Base-by-base conservation (phyloP, 192 early-diverging fungal genomes). In the Coemansia erecta region DNA sequence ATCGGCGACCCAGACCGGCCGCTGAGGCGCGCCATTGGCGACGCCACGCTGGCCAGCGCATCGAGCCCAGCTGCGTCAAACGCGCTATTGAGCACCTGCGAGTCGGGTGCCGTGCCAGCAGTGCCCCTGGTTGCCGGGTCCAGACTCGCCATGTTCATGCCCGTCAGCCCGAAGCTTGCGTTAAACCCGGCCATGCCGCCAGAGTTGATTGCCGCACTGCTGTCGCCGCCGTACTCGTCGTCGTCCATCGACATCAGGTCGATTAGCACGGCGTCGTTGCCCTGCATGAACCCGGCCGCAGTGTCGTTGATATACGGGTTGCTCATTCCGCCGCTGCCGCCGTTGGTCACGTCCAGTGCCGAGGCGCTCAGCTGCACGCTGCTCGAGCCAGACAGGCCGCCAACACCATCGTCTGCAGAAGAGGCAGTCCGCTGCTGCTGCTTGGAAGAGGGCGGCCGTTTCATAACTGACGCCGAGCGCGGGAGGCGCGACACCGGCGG, bases 131-230 rank as follows among this genome's bases (percentile, higher is more conserved):
- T 13, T 11, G 31, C 45, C 39, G 46, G 21, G 48, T 58, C 70
- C 51, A 68, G 48, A 37, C 61, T 58, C 39, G 62, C 64, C 53
- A 78, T 60, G 40, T 70, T 78, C 65, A 78, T 71, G 3, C 61
- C 75, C 5, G 69, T 67, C 53, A 67, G 42, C 22, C 76, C 74
- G 66, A 73, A 81, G 66, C 65, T 81, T 46, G 70, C 70, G 28
- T 69, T 72, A 53, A 81, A 81, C 11, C 79, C 79, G 44, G 66
- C 61, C 79, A 81, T 76, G 19, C 79, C 79, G 21, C 73, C 70
- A 31, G 69, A 63, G 50, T 68, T 58, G 49, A 71, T 62, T 14
- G 52, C 69, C 23, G 66, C 50, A 40, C 41, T 47, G 56, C 59
- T 44, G n/a, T 24, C 49, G 14, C 59, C 53, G 1, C 47, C 64